Evolutionary conservation across 176 grass and related monocot species (phyloP).

Genomic region (Rhynchospora tenuis): DNA sequence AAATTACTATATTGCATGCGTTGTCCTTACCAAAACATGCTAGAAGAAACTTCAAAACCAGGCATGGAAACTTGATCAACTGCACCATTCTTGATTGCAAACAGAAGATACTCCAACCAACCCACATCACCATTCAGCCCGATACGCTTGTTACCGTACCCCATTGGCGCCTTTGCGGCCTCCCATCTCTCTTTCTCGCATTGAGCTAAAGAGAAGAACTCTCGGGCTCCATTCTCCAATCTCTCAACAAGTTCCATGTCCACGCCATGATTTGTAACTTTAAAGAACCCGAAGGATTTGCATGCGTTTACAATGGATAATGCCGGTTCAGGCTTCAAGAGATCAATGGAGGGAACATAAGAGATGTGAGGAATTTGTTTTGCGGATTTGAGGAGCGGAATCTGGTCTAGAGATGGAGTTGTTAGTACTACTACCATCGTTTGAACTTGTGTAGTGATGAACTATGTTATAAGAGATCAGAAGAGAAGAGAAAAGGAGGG

Average conservation of each 20-base stretch:
- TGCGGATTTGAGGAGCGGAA: constrained; percentile 35
- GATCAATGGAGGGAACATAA: constrained; percentile 43
- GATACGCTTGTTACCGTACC: constrained; percentile 65
- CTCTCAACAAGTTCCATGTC: constrained; percentile 11
- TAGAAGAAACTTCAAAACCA: neutral
- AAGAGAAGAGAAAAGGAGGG: neutral
- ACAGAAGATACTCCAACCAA: constrained; percentile 88
- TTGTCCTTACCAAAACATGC: neutral
- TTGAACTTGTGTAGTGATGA: neutral
- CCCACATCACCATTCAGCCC: constrained; percentile 68
- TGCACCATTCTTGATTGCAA: constrained; percentile 31
- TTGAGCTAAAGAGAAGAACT: constrained; percentile 55
- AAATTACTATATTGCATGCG: neutral
- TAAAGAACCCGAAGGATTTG: constrained; percentile 57
- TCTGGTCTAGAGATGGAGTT: constrained; percentile 43
- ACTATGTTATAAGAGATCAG: neutral
- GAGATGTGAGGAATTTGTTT: neutral
- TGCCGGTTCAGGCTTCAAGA: constrained; percentile 19
- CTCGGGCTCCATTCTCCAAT: constrained; percentile 44
- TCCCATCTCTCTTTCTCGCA: constrained; percentile 48
- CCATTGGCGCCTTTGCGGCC: constrained; percentile 33
- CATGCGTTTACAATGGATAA: constrained; percentile 42
- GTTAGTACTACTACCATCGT: constrained; percentile 65
- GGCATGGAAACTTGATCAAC: constrained; percentile 5
- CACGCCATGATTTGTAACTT: constrained; percentile 48